phyloP scores from a whole-genome alignment of 345 rosid genomes.

The Corchorus olitorius region DNA sequence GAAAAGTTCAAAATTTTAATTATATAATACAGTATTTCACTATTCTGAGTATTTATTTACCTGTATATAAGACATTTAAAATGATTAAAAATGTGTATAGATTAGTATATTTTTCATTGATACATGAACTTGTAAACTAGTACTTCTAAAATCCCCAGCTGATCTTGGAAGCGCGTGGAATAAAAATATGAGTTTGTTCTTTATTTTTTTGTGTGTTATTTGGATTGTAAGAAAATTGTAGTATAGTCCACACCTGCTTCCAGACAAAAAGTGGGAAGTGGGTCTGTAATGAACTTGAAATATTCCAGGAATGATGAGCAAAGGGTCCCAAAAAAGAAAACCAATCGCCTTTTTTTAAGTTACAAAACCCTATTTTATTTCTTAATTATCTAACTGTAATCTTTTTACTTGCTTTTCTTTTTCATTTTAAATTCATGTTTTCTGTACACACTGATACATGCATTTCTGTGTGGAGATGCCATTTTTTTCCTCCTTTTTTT shows the following conservation, averaged over 20 bases:
- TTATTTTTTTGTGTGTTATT: background rate
- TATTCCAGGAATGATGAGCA: slow-evolving; percentile 43
- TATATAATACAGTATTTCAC: no score
- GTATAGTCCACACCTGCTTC: slow-evolving; percentile 51
- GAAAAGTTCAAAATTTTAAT: no score
- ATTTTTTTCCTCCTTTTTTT: background rate
- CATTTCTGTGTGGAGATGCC: background rate
- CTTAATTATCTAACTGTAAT: background rate
- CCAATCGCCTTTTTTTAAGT: slow-evolving; percentile 10
- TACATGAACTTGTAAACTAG: no score
- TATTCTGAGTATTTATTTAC: no score
- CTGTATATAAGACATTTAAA: no score
- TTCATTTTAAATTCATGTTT: background rate
- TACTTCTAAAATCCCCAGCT: background rate
- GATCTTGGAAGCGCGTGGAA: slow-evolving; percentile 10
- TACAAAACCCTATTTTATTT: slow-evolving; percentile 4
- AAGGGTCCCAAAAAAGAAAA: slow-evolving; percentile 25
- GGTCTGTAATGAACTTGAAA: slow-evolving; percentile 37
- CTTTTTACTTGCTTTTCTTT: background rate
- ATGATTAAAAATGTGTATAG: no score
- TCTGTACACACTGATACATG: background rate
- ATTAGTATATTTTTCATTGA: no score
- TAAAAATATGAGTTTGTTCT: background rate
- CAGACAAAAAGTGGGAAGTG: slow-evolving; percentile 43
- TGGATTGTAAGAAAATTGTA: slow-evolving; percentile 10